Evolutionary conservation across 139 green algal species (phyloP).

Genomic region (Auxenochlorella pyrenoidosa): DNA sequence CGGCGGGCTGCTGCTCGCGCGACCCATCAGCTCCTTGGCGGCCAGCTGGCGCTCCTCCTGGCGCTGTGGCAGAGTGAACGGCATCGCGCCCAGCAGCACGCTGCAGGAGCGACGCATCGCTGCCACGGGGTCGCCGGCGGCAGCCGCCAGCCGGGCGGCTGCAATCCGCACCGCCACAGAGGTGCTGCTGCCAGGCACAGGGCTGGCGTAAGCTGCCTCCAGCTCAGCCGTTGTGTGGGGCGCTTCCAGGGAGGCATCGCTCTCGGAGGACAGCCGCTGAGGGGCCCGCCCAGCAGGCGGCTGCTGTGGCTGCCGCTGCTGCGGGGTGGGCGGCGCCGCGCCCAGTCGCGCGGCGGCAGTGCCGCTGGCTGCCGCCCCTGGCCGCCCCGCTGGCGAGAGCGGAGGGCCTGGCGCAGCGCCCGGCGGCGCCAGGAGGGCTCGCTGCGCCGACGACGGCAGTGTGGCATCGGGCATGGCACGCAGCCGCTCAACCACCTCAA

Average conservation of each 20-base stretch:
- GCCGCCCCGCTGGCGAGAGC: background rate
- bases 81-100: background rate
- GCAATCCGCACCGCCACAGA: background rate
- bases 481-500: slow-evolving; percentile 38
- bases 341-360: too few species aligned
- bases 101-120: background rate
- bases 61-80: background rate
- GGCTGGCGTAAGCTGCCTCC: slow-evolving; percentile 7
- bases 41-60: background rate
- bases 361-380: background rate
- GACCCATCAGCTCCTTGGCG: background rate
- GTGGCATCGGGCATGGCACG: slow-evolving; percentile 10
- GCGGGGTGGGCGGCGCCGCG: background rate
- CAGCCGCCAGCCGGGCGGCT: background rate
- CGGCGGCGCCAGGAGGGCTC: background rate
- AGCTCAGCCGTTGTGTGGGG: background rate
- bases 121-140: background rate
- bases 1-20: slow-evolving; percentile 9
- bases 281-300: background rate
- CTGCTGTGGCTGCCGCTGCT: background rate
- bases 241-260: background rate
- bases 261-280: background rate
- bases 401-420: too few species aligned
- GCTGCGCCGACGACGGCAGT: background rate
- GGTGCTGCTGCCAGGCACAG: background rate